Percentiles rank a stretch among this genome's conserved stretches.
phyloP scores from a whole-genome alignment of 257 asterid species.

The Petrea volubilis region DNA sequence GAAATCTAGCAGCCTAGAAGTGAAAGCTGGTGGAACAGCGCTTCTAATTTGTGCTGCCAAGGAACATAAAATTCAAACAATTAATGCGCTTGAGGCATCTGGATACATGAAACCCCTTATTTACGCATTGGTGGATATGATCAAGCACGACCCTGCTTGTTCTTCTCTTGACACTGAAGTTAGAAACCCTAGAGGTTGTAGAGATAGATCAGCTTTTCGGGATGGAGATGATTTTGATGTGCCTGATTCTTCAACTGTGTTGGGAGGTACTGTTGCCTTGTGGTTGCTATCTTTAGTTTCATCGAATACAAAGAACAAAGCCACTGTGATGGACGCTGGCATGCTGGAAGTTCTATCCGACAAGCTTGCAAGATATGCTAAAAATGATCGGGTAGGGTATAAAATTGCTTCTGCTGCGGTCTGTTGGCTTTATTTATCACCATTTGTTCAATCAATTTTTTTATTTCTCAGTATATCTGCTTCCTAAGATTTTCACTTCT shows the following conservation, averaged over 20 bases:
- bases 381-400: conserved; percentile 52
- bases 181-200: conserved; percentile 49
- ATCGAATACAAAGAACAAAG: conserved; percentile 48
- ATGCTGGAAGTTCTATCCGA: conserved; percentile 67
- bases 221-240: conserved; percentile 56
- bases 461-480: conserved; percentile 7
- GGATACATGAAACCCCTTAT: conserved; percentile 72
- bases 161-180: conserved; percentile 52
- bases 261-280: conserved; percentile 70
- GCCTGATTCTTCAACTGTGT: conserved; percentile 71
- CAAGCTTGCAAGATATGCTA: conserved; percentile 55
- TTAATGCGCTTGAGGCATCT: conserved; percentile 64
- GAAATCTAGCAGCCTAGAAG: conserved; percentile 74
- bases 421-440: neutral
- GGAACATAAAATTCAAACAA: conserved; percentile 51
- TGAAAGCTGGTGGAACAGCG: conserved; percentile 71
- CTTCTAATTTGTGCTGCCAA: conserved; percentile 76
- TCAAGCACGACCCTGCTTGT: conserved; percentile 51
- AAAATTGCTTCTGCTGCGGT: conserved; percentile 12
- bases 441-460: neutral
- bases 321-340: conserved; percentile 75
- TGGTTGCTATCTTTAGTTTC: conserved; percentile 78
- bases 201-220: conserved; percentile 49
- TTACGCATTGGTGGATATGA: conserved; percentile 70
- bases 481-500: neutral